Conservation (phyloP, 495 filamentous ascomycete genomes). For the Delitschia confertaspora region DNA sequence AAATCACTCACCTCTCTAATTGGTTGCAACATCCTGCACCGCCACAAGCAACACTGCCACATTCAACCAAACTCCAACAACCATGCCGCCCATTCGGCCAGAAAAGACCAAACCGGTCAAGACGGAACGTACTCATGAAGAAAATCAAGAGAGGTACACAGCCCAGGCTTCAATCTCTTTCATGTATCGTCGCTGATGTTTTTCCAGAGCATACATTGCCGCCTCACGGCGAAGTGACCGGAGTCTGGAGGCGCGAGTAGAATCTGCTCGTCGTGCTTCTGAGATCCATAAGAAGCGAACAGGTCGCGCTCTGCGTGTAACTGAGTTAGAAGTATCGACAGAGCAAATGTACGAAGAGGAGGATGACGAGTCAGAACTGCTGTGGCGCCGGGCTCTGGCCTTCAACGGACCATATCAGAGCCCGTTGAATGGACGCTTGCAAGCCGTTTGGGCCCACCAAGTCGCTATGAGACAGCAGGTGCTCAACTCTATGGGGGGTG, state of each 20-base stretch:
- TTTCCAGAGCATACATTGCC: slow-evolving; percentile 75
- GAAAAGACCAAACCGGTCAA: slow-evolving; percentile 43
- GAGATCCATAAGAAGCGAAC: slow-evolving; percentile 85
- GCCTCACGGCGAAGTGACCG: slow-evolving; percentile 87
- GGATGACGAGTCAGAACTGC: slow-evolving; percentile 59
- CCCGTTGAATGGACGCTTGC: slow-evolving; percentile 31
- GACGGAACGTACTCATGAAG: slow-evolving; percentile 68
- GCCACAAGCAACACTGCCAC: slow-evolving; percentile 4
- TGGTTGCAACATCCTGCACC: too few relatives aligned
- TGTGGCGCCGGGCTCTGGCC: slow-evolving; percentile 37
- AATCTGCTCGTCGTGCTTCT: slow-evolving; percentile 81
- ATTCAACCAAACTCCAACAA: slow-evolving; percentile 6
- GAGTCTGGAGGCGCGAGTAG: slow-evolving; percentile 78
- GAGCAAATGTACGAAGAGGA: slow-evolving; percentile 98
- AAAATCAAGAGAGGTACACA: slow-evolving; percentile 77
- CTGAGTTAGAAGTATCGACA: slow-evolving; percentile 77
- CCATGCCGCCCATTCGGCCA: slow-evolving; percentile 25
- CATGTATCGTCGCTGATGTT: slow-evolving; percentile 4
- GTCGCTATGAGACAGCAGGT: too few relatives aligned
- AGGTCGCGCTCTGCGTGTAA: slow-evolving; percentile 73
- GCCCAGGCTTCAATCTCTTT: background rate
- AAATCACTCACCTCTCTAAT: too few relatives aligned
- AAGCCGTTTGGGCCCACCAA: slow-evolving; percentile 43
- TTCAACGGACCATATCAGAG: too few relatives aligned
- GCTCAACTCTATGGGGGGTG: too few relatives aligned